Base-by-base conservation (phyloP, 1,284 basidiomycete genomes). In the Bjerkandera adusta region DNA sequence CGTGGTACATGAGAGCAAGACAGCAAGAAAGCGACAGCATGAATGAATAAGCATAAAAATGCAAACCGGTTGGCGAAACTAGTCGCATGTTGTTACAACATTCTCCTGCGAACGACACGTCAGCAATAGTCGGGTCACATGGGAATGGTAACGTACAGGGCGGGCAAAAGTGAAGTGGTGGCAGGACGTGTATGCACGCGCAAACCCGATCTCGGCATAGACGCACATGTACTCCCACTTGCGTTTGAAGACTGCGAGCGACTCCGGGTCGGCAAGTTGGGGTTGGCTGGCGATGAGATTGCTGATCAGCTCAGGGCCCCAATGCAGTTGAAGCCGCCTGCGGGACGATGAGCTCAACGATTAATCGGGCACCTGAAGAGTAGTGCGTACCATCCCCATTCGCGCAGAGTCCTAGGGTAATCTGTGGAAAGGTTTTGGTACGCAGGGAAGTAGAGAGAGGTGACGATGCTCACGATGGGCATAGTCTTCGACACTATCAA, bases 361-460 rank as follows among this genome's bases (percentile, higher is more conserved):
- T 12, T 18, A 18, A 11, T 33, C n/a, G n/a, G n/a, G 4, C 16
- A 21, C 11, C n/a, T n/a, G 35, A 22, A 7, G 2, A 27, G 47
- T 4, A 8, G 25, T 21, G 26, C 47, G n/a, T 35, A 52, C 48
- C 44, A 36, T 5, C 51, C 62, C 76, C 76, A 79, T 64, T 76
- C 74, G 8, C 75, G 62, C 10, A 79, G 61, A 4, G 75, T 77
- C 5, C 75, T 63, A 4, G 75, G 68, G 58, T 79, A 79, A 58
- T 78, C 59, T 62, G 47, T 16, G n/a, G 18, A 25, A 26, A n/a
- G 27, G 13, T 27, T 7, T 27, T 18, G 2, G 7, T 25, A 35
- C 29, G 24, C 18, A 11, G 15, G n/a, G 29, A 25, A 22, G 13
- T 5, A 6, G 3, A 12, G 10, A 15, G 10, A 33, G 25, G 24